A percentile compares a stretch with the other conserved stretches of the same genome.
phyloP scores from a whole-genome alignment of 305 asterid genomes.

The Caryopteris hybrid region DNA sequence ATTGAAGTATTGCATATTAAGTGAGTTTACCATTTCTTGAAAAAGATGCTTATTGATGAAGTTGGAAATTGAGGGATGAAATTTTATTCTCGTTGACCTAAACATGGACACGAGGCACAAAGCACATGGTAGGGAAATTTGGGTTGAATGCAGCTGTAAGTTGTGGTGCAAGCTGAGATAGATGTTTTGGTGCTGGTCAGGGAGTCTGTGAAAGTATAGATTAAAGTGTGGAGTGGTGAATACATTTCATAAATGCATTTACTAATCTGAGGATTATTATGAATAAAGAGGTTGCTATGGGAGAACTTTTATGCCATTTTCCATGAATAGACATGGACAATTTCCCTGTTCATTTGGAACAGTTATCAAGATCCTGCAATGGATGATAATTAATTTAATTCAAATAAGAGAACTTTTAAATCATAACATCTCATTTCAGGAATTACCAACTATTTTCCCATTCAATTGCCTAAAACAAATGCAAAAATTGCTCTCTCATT shows the following conservation, averaged over 20 bases:
- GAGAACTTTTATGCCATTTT: not conserved
- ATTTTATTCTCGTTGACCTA: not conserved
- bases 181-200: not conserved
- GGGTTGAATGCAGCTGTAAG: not conserved
- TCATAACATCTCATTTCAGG: not conserved
- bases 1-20: not conserved
- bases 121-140: not conserved
- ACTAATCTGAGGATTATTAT: not conserved
- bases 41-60: not conserved
- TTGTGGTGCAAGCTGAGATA: not conserved
- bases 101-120: not conserved
- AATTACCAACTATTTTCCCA: not conserved
- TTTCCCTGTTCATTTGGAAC: not conserved
- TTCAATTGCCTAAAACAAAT: not conserved
- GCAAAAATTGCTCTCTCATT: not conserved
- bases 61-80: slow-evolving; percentile 3
- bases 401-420: not conserved
- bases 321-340: not conserved
- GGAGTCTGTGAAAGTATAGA: not conserved
- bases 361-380: not conserved
- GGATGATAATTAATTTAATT: not conserved
- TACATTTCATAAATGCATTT: not conserved
- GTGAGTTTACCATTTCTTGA: not conserved
- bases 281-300: not conserved
- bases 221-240: slow-evolving; percentile 5